A percentile compares a stretch with the other conserved stretches of the same genome.
These are phyloP conservation scores for Apiospora arundinis DNA, from an alignment of 2,329 filamentous ascomycete species.

Conservation along the genomic window DNA sequence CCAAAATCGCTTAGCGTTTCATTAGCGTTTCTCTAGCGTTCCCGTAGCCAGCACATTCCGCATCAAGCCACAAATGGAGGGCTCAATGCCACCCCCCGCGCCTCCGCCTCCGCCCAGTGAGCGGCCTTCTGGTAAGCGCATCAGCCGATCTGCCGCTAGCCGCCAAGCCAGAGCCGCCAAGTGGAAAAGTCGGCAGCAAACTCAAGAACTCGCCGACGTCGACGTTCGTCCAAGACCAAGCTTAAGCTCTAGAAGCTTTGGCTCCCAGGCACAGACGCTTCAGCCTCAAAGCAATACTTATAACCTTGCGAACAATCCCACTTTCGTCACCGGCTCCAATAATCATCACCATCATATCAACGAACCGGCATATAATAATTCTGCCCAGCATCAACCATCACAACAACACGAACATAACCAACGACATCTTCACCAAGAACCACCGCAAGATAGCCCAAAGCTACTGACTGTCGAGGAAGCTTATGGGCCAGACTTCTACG, in stretches of 20 bases:
- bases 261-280: neutral
- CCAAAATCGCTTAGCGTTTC: neutral
- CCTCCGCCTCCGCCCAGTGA: neutral
- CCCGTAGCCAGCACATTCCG: neutral
- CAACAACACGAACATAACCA: neutral
- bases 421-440: neutral
- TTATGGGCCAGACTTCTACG: slow-evolving; percentile 12
- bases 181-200: neutral
- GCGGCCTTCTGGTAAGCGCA: neutral
- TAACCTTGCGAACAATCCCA: neutral
- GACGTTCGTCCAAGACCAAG: neutral
- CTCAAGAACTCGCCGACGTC: neutral
- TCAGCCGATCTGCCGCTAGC: neutral
- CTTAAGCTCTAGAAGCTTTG: neutral
- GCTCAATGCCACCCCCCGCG: slow-evolving; percentile 11
- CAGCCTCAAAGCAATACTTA: neutral
- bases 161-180: neutral
- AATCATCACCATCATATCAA: neutral
- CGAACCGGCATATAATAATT: neutral
- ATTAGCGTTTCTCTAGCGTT: too few species aligned
- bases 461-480: neutral
- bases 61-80: slow-evolving; percentile 15
- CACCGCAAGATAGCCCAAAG: neutral
- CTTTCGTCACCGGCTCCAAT: neutral
- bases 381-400: neutral